These are phyloP conservation scores for Pichia paraexigua DNA, from an alignment of 805 yeast species.

Conservation along the genomic window DNA sequence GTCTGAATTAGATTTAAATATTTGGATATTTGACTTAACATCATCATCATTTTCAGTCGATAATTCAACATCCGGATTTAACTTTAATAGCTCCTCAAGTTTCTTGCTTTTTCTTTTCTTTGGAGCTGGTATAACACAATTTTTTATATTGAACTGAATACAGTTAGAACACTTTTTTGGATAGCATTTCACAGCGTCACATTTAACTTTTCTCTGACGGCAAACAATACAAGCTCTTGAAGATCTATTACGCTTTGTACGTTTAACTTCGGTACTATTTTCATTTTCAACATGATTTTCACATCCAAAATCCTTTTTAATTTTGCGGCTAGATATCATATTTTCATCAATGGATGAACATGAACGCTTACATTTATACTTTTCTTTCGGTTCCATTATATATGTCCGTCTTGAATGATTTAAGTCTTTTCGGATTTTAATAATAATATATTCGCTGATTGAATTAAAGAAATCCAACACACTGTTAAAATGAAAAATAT, in stretches of 20 bases:
- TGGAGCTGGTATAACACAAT: conserved; percentile 56
- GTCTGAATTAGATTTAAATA: not conserved
- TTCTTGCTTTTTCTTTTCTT: conserved; percentile 21
- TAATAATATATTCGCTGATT: too few species aligned
- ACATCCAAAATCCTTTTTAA: not conserved
- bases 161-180: conserved; percentile 58
- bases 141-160: conserved; percentile 55
- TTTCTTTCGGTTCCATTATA: too few species aligned
- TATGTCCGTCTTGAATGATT: too few species aligned
- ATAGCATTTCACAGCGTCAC: conserved; percentile 53
- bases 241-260: not conserved
- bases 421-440: too few species aligned
- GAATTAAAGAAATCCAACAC: too few species aligned
- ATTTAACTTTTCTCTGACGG: conserved; percentile 70
- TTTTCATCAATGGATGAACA: not conserved
- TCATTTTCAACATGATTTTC: not conserved
- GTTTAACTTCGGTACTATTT: not conserved
- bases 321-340: not conserved
- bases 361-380: not conserved
- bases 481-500: too few species aligned
- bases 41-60: not conserved
- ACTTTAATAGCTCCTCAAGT: conserved; percentile 15
- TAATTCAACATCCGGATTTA: conserved; percentile 8
- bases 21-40: not conserved
- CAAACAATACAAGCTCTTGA: conserved; percentile 72